phyloP scores from a whole-genome alignment of 441 rosid species.

The Populus hybrid region DNA sequence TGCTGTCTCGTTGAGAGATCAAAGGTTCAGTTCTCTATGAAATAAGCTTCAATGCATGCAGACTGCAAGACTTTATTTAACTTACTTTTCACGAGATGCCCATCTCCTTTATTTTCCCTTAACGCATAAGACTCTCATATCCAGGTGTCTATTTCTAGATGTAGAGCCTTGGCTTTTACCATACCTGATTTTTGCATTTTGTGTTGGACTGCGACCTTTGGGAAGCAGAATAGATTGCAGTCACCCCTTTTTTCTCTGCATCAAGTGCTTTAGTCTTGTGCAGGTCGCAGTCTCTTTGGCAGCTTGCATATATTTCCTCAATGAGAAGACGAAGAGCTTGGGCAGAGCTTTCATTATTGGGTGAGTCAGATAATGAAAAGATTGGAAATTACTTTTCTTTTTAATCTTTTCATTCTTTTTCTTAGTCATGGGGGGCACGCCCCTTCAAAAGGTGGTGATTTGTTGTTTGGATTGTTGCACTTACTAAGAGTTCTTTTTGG shows the following conservation, averaged over 20 bases:
- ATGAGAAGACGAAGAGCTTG: constrained; percentile 86
- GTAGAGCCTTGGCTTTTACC: not conserved
- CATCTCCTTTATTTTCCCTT: not conserved
- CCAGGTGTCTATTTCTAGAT: not conserved
- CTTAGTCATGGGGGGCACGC: not conserved
- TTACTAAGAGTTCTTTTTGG: not conserved
- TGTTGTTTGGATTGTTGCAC: not conserved
- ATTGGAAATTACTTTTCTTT: not conserved
- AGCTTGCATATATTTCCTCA: constrained; percentile 91
- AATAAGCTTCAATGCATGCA: not conserved
- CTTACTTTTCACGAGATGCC: not conserved
- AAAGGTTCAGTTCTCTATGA: not conserved
- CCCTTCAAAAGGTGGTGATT: not conserved
- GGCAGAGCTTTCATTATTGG: constrained; percentile 82
- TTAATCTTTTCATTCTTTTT: not conserved
- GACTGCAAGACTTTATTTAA: not conserved
- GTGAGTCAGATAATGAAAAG: constrained; percentile 37
- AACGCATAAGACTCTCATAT: not conserved
- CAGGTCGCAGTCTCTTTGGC: constrained; percentile 95
- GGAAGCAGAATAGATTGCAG: not conserved
- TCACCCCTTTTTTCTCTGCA: not conserved
- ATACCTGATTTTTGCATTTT: not conserved
- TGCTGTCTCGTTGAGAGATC: not conserved
- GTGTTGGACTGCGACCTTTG: not conserved
- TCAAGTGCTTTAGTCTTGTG: constrained; percentile 1